Evolutionary conservation across 306 rosid genomes (phyloP).

Genomic region (Dryas alaskensis): DNA sequence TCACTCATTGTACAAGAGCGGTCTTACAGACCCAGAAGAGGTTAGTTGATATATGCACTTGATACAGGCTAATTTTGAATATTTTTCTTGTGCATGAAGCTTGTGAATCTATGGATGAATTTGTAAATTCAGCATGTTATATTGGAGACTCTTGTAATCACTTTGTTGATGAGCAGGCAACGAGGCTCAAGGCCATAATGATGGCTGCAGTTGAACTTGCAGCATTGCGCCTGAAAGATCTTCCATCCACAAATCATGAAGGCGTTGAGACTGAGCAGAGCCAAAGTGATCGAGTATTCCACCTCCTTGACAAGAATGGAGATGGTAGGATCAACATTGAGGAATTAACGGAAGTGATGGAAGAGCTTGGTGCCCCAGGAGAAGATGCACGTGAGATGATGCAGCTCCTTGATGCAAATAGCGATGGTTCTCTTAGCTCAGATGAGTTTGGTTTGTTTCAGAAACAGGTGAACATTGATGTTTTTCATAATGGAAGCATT

Average conservation of each 20-base stretch:
- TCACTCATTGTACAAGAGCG: constrained; percentile 86
- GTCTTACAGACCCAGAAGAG: constrained; percentile 85
- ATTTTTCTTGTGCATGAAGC: not conserved
- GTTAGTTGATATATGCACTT: constrained; percentile 23
- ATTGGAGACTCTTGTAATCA: not conserved
- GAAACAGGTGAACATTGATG: constrained; percentile 51
- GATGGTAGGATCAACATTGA: constrained; percentile 89
- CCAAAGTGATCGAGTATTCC: constrained; percentile 61
- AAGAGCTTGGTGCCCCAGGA: constrained; percentile 91
- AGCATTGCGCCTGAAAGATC: constrained; percentile 77
- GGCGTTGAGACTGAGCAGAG: constrained; percentile 51
- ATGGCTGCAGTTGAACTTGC: constrained; percentile 96
- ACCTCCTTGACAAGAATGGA: constrained; percentile 90
- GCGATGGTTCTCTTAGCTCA: constrained; percentile 64
- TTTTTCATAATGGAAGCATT: not conserved
- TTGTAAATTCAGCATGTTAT: not conserved
- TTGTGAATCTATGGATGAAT: not conserved
- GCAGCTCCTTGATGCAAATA: constrained; percentile 58
- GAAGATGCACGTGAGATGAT: constrained; percentile 79
- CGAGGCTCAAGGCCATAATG: constrained; percentile 77
- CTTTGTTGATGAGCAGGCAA: constrained; percentile 54
- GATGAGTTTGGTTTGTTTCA: constrained; percentile 62
- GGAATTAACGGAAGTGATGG: constrained; percentile 89
- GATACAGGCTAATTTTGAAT: not conserved
- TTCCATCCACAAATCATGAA: constrained; percentile 50